Conservation (phyloP, 2,329 filamentous ascomycete genomes). For the Scleromitrula shiraiana region DNA sequence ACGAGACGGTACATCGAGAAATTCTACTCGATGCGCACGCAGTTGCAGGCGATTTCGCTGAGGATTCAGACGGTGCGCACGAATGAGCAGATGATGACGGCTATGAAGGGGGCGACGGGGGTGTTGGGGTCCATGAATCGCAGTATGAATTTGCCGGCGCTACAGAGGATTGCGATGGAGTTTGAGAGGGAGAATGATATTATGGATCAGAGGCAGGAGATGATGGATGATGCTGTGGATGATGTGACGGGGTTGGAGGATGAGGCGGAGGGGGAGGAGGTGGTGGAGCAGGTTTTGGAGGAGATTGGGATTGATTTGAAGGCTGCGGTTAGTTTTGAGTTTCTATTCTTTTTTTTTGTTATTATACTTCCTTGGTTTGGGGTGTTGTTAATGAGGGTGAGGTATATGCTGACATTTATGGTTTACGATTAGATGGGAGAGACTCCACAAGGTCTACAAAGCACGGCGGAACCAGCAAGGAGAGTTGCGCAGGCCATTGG, state of each 20-base stretch:
- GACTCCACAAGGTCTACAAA: constrained; percentile 77
- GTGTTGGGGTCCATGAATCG: constrained; percentile 95
- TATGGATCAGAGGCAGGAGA: constrained; percentile 97
- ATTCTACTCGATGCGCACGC: constrained; percentile 97
- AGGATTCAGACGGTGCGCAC: constrained; percentile 96
- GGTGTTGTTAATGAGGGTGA: too few species aligned
- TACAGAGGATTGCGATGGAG: constrained; percentile 97
- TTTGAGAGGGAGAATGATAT: constrained; percentile 98
- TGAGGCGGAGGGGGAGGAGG: constrained; percentile 93
- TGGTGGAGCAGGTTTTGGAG: constrained; percentile 92
- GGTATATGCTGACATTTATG: constrained; percentile 10
- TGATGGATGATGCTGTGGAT: constrained; percentile 99
- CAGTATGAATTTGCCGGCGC: constrained; percentile 90
- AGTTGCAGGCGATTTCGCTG: constrained; percentile 90
- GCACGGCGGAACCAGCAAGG: constrained; percentile 61
- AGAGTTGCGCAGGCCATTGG: constrained; percentile 83
- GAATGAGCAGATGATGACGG: constrained; percentile 99
- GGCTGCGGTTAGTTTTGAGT: constrained; percentile 62
- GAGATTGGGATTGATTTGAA: constrained; percentile 94
- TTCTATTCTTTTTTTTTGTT: neutral
- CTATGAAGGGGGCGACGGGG: constrained; percentile 95
- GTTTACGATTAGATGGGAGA: constrained; percentile 69
- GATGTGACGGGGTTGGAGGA: constrained; percentile 86
- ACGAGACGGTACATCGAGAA: constrained; percentile 95
- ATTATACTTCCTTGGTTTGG: neutral